A percentile compares a stretch with the other conserved stretches of the same genome.
Conservation (phyloP, 2,329 filamentous ascomycete genomes). For the Leptographium radiaticola region DNA sequence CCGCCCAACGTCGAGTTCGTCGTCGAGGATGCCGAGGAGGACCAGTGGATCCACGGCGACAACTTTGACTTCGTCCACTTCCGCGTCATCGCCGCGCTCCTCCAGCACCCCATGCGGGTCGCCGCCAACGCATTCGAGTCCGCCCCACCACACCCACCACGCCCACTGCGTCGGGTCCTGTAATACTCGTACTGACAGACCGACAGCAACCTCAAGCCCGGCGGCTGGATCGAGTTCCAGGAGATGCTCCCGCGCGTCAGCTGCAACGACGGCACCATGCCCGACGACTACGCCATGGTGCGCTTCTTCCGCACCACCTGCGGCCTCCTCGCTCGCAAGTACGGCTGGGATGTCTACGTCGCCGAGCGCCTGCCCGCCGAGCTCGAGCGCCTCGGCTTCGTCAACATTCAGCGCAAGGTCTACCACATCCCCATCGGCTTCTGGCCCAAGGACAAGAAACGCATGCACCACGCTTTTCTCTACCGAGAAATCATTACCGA, state of each 20-base stretch:
- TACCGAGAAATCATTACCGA: constrained; percentile 26
- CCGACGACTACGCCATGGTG: constrained; percentile 23
- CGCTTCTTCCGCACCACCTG: constrained; percentile 16
- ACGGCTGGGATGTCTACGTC: constrained; percentile 23
- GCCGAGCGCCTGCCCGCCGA: constrained; percentile 18
- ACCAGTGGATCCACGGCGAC: constrained; percentile 39
- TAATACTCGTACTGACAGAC: not conserved
- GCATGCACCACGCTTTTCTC: constrained; percentile 27
- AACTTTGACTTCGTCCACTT: constrained; percentile 49
- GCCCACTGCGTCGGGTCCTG: not conserved
- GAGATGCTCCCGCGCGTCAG: constrained; percentile 26
- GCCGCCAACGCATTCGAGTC: constrained; percentile 30
- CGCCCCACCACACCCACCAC: constrained; percentile 9
- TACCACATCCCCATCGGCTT: constrained; percentile 32
- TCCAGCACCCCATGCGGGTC: constrained; percentile 36
- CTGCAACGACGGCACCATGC: constrained; percentile 31
- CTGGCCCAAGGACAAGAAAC: constrained; percentile 27
- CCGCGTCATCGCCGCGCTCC: constrained; percentile 38
- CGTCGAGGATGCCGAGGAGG: constrained; percentile 39
- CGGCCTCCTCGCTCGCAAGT: constrained; percentile 15
- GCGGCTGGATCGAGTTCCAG: constrained; percentile 38
- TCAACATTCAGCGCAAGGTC: constrained; percentile 25
- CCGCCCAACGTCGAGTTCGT: constrained; percentile 41
- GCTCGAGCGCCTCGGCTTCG: constrained; percentile 28
- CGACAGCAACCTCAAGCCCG: constrained; percentile 25